Percentiles rank a stretch among this genome's conserved stretches.
Conservation (phyloP, 495 filamentous ascomycete species). For the Aspergillus nanangensis region DNA sequence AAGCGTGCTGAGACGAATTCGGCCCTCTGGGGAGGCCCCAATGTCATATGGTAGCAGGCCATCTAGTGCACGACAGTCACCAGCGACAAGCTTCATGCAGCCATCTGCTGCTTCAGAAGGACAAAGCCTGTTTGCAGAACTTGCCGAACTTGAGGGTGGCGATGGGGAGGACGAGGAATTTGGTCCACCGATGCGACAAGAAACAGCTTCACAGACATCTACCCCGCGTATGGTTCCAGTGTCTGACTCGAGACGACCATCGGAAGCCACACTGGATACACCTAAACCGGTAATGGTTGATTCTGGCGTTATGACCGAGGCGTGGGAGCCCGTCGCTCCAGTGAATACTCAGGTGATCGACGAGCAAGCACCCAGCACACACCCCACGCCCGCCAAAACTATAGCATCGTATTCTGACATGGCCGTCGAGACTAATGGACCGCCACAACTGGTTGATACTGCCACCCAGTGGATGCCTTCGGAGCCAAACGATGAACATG, state of each 20-base stretch:
- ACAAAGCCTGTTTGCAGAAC: slow-evolving; percentile 86
- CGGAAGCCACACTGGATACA: slow-evolving; percentile 25
- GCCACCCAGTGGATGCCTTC: slow-evolving; percentile 35
- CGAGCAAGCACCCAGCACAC: slow-evolving; percentile 8
- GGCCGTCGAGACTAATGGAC: slow-evolving; percentile 10
- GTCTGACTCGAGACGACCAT: slow-evolving; percentile 34
- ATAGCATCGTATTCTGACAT: slow-evolving; percentile 15
- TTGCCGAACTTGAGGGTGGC: slow-evolving; percentile 71
- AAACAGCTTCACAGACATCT: slow-evolving; percentile 45
- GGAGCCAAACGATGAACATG: slow-evolving; percentile 21
- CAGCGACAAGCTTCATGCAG: slow-evolving; percentile 35
- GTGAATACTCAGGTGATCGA: slow-evolving; percentile 1
- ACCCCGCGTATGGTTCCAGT: slow-evolving; percentile 44
- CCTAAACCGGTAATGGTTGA: slow-evolving; percentile 62
- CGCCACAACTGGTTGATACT: slow-evolving; percentile 26
- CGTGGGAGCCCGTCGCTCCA: slow-evolving; percentile 36
- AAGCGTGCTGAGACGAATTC: slow-evolving; percentile 57
- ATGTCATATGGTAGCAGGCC: slow-evolving; percentile 43
- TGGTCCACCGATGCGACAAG: slow-evolving; percentile 27
- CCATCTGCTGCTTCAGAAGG: slow-evolving; percentile 50
- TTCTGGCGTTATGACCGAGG: slow-evolving; percentile 84
- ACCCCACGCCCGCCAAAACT: slow-evolving; percentile 18
- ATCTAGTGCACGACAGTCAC: slow-evolving; percentile 49
- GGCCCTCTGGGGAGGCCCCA: slow-evolving; percentile 62
- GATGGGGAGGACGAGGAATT: slow-evolving; percentile 54